phyloP scores from a whole-genome alignment of 1,284 basidiomycete species.

The Meira nashicola region DNA sequence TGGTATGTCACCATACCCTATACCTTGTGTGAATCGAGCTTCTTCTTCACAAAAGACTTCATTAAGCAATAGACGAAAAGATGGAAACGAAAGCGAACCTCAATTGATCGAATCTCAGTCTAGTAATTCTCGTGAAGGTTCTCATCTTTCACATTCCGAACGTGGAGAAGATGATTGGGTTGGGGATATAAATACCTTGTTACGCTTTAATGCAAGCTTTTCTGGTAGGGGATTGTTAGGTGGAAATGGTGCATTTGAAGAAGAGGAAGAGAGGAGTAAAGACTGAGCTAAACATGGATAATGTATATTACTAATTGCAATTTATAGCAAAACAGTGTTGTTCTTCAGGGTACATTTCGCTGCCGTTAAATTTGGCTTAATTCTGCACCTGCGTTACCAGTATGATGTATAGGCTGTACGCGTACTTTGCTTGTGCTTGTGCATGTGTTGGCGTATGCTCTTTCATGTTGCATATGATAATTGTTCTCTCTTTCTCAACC shows the following conservation, averaged over 20 bases:
- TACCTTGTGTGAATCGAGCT: conserved; percentile 64
- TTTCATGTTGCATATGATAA: too few relatives aligned
- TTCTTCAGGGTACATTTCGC: too few relatives aligned
- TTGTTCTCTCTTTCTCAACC: too few relatives aligned
- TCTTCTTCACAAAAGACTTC: neutral
- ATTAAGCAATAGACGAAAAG: neutral
- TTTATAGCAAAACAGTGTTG: too few relatives aligned
- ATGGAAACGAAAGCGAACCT: neutral
- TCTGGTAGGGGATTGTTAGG: conserved; percentile 38
- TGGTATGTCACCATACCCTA: conserved; percentile 77
- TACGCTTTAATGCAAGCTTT: conserved; percentile 52
- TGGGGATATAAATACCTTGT: conserved; percentile 73
- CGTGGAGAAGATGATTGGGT: conserved; percentile 88
- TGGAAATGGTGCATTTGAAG: conserved; percentile 31
- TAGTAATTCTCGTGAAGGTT: neutral
- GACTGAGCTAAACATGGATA: too few relatives aligned
- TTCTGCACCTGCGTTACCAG: too few relatives aligned
- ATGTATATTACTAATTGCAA: too few relatives aligned
- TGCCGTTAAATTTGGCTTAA: too few relatives aligned
- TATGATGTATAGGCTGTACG: too few relatives aligned
- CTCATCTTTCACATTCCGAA: neutral
- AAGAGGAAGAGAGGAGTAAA: conserved; percentile 6
- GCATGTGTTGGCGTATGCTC: too few relatives aligned
- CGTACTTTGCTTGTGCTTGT: too few relatives aligned
- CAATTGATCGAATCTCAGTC: neutral